A percentile compares a stretch with the other conserved stretches of the same genome.
Conservation (phyloP, 139 green algal genomes). For the Coccomyxa sp. region DNA sequence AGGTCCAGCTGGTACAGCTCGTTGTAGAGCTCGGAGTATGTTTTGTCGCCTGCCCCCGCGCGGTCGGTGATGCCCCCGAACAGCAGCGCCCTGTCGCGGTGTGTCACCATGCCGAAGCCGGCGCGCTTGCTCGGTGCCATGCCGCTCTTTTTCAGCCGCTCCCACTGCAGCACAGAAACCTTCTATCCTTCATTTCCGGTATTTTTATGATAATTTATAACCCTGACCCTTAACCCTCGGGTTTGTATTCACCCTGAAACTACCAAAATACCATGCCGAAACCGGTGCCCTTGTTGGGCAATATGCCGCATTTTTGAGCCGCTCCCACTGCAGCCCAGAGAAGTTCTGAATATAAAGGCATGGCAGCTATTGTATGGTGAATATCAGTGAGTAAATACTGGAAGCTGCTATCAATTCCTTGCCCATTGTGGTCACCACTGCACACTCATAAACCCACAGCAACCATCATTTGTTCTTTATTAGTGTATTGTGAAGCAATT, state of each 20-base stretch:
- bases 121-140: constrained; percentile 76
- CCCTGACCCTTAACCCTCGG: too few species aligned
- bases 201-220: neutral
- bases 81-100: constrained; percentile 73
- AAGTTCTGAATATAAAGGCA: too few species aligned
- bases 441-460: neutral
- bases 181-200: constrained; percentile 21
- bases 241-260: too few species aligned
- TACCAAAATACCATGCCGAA: constrained; percentile 62
- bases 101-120: constrained; percentile 72
- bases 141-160: constrained; percentile 82
- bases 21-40: constrained; percentile 77
- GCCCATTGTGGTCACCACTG: too few species aligned
- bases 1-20: constrained; percentile 86
- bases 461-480: neutral
- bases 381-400: too few species aligned
- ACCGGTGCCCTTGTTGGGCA: constrained; percentile 67
- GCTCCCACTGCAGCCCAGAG: constrained; percentile 42
- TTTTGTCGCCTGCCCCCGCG: constrained; percentile 67
- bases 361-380: too few species aligned
- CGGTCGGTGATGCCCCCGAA: constrained; percentile 93
- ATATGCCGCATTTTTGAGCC: constrained; percentile 85
- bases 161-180: constrained; percentile 65
- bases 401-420: too few species aligned
- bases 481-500: neutral